Percentiles rank a stretch among this genome's conserved stretches.
Conservation (phyloP, 176 grass and related monocot genomes). For the Zea luxurians region DNA sequence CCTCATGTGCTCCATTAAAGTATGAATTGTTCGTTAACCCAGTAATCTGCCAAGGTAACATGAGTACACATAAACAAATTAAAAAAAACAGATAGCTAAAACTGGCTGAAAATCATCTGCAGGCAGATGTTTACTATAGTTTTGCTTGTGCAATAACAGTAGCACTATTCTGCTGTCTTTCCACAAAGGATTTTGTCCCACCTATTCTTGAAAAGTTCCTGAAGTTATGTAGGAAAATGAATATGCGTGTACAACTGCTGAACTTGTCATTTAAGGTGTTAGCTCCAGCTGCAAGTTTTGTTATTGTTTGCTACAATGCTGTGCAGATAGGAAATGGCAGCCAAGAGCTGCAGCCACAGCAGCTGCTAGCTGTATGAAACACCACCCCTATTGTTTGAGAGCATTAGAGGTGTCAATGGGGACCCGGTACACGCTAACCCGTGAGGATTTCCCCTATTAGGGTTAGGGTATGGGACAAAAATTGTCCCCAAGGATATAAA, state of each 20-base stretch:
- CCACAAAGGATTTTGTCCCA: neutral
- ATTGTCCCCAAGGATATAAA: no score
- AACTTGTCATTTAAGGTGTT: no score
- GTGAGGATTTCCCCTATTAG: no score
- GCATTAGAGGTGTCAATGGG: no score
- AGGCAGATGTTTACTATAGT: slow-evolving; percentile 2
- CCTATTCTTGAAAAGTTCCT: neutral
- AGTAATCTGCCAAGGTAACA: slow-evolving; percentile 59
- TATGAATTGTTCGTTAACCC: slow-evolving; percentile 96
- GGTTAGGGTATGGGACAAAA: no score
- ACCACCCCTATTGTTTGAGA: no score
- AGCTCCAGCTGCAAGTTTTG: neutral
- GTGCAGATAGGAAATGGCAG: no score
- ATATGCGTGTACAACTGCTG: no score
- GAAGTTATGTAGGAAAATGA: neutral
- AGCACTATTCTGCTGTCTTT: neutral
- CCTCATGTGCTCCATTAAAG: slow-evolving; percentile 60
- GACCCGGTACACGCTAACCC: no score
- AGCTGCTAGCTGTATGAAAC: no score
- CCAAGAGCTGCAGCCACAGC: no score
- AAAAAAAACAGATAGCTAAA: slow-evolving; percentile 19
- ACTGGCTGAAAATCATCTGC: slow-evolving; percentile 21
- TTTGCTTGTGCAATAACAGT: neutral
- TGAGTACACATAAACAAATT: slow-evolving; percentile 12
- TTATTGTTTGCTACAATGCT: neutral